Evolutionary conservation across 768 basidiomycete species (phyloP).

Genomic region (Hemileccinum impolitum): DNA sequence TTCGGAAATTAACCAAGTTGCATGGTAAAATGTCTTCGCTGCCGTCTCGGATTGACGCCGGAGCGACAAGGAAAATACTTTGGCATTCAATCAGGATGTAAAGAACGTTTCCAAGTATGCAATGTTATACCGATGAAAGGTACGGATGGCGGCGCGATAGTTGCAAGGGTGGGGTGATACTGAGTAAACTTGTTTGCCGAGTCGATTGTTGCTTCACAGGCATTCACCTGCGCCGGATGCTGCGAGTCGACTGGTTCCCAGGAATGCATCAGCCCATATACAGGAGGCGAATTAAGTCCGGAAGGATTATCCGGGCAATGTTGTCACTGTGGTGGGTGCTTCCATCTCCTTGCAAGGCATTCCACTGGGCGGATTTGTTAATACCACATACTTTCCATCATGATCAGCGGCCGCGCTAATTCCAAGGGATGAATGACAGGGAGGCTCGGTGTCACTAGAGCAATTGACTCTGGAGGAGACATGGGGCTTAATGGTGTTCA

Average conservation of each 20-base stretch:
- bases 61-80: slow-evolving; percentile 94
- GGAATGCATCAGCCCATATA: slow-evolving; percentile 87
- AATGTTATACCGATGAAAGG: slow-evolving; percentile 82
- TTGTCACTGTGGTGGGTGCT: slow-evolving; percentile 74
- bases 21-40: slow-evolving; percentile 80
- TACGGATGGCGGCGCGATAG: slow-evolving; percentile 87
- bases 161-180: slow-evolving; percentile 80
- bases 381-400: slow-evolving; percentile 85
- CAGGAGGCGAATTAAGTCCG: slow-evolving; percentile 96
- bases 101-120: not conserved
- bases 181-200: slow-evolving; percentile 92
- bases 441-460: slow-evolving; percentile 50
- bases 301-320: slow-evolving; percentile 79
- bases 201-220: slow-evolving; percentile 87
- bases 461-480: slow-evolving; percentile 47
- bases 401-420: slow-evolving; percentile 87
- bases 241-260: slow-evolving; percentile 86
- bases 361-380: slow-evolving; percentile 87
- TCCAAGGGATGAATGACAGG: slow-evolving; percentile 86
- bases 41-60: slow-evolving; percentile 97
- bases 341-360: slow-evolving; percentile 70
- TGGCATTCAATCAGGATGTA: slow-evolving; percentile 4
- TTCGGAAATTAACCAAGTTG: slow-evolving; percentile 89
- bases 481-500: slow-evolving; percentile 53
- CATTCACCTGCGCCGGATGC: slow-evolving; percentile 65